phyloP scores from a whole-genome alignment of 2,329 filamentous ascomycete species.

The Arthrobotrys pseudoclavata region DNA sequence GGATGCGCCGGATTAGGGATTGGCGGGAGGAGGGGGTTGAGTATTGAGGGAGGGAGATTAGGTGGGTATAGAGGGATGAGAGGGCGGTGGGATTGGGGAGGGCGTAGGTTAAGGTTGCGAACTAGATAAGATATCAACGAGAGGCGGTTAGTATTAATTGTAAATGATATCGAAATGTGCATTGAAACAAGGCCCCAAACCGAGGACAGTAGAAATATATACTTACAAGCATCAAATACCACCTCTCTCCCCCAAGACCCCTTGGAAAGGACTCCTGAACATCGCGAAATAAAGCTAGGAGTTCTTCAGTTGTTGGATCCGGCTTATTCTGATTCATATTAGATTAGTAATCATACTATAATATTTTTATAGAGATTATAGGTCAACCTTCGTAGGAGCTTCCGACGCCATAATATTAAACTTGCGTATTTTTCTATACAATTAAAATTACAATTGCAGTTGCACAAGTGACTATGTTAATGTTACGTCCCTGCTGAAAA shows the following conservation, averaged over 20 bases:
- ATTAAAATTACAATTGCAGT: too few species aligned
- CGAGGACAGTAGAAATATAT: neutral
- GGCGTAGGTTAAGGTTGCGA: conserved; percentile 69
- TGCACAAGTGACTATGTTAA: too few species aligned
- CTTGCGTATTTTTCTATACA: too few species aligned
- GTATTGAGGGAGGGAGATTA: conserved; percentile 70
- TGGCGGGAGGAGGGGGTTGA: conserved; percentile 68
- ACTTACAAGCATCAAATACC: conserved; percentile 68
- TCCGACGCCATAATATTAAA: neutral
- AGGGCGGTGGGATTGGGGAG: conserved; percentile 70
- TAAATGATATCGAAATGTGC: too few species aligned
- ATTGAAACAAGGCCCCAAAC: too few species aligned
- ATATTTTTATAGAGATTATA: neutral
- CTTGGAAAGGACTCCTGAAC: conserved; percentile 68
- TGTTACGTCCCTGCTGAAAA: too few species aligned
- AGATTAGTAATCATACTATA: neutral
- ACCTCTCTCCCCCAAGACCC: conserved; percentile 67
- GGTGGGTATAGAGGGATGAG: conserved; percentile 72
- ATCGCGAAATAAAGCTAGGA: conserved; percentile 66
- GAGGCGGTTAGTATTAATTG: neutral
- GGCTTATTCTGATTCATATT: conserved; percentile 14
- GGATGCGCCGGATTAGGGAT: conserved; percentile 69
- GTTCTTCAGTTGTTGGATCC: conserved; percentile 66
- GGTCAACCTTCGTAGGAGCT: neutral
- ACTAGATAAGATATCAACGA: conserved; percentile 60